These are phyloP conservation scores for Rauvolfia tetraphylla DNA, from an alignment of 257 asterid species.

Conservation along the genomic window DNA sequence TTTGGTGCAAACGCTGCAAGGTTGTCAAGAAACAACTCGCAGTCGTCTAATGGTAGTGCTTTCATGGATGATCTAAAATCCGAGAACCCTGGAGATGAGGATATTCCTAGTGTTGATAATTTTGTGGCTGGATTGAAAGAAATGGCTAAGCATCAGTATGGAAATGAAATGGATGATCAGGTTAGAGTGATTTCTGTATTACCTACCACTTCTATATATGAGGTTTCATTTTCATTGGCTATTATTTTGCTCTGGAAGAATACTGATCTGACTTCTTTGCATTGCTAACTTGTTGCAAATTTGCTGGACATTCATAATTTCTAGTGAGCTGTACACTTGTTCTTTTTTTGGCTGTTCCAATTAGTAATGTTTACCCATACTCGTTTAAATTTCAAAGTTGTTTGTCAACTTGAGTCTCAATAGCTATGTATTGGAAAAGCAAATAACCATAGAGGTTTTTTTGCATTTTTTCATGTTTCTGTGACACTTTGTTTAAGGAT, in stretches of 20 bases:
- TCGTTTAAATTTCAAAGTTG: neutral
- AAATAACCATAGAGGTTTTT: too few species aligned
- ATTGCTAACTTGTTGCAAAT: neutral
- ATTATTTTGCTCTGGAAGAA: neutral
- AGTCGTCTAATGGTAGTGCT: conserved; percentile 57
- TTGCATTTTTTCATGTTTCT: neutral
- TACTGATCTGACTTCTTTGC: neutral
- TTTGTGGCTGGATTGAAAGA: conserved; percentile 95
- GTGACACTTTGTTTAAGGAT: neutral
- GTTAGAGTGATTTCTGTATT: conserved; percentile 32
- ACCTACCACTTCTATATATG: neutral
- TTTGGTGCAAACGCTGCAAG: conserved; percentile 45
- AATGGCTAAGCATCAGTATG: conserved; percentile 78
- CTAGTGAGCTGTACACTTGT: too few species aligned
- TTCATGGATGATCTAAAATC: conserved; percentile 49
- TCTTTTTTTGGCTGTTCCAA: neutral
- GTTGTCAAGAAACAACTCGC: conserved; percentile 55
- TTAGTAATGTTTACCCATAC: neutral
- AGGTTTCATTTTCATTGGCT: neutral
- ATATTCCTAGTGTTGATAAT: conserved; percentile 85
- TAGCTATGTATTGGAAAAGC: neutral
- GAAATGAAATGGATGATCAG: conserved; percentile 45
- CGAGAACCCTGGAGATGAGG: conserved; percentile 66
- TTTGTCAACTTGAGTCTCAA: neutral
- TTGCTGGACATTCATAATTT: conserved; percentile 4